These are phyloP conservation scores for Rhodotorula sp. DNA, from an alignment of 1,284 basidiomycete species.

Conservation along the genomic window DNA sequence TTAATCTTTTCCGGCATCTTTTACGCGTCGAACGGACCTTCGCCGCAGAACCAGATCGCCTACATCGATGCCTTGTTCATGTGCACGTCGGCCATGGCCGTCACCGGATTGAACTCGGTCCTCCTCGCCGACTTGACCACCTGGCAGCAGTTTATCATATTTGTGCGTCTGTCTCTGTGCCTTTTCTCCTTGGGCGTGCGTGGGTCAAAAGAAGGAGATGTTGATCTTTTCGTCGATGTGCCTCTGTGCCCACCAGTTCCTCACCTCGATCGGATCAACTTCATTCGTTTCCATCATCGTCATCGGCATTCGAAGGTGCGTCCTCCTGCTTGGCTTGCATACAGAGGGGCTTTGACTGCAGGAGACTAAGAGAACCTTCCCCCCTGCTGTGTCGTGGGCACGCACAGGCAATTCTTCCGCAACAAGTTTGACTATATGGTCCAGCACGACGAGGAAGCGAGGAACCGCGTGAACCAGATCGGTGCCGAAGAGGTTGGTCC, in stretches of 20 bases:
- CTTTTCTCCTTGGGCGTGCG: too few species aligned
- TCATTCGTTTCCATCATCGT: conserved; percentile 42
- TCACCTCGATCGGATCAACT: conserved; percentile 34
- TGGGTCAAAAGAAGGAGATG: neutral
- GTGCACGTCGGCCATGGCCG: conserved; percentile 23
- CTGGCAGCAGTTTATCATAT: conserved; percentile 43
- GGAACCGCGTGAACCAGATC: conserved; percentile 46
- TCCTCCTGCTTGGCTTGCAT: neutral
- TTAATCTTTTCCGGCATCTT: conserved; percentile 49
- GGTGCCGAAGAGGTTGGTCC: conserved; percentile 45
- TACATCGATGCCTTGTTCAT: conserved; percentile 50
- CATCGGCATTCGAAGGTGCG: conserved; percentile 42
- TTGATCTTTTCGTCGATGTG: too few species aligned
- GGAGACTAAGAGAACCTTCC: too few species aligned
- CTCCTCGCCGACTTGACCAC: conserved; percentile 33
- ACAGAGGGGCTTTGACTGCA: neutral
- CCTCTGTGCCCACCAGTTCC: conserved; percentile 12
- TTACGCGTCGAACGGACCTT: conserved; percentile 48
- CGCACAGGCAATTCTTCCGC: conserved; percentile 66
- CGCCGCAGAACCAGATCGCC: conserved; percentile 40
- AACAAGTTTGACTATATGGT: conserved; percentile 69
- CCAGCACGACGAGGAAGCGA: conserved; percentile 51
- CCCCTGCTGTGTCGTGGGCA: neutral
- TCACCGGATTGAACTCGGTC: conserved; percentile 39
- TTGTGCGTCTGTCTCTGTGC: conserved; percentile 17